Conservation (phyloP, 2,329 filamentous ascomycete species). For the Furcasterigmium furcatum region DNA sequence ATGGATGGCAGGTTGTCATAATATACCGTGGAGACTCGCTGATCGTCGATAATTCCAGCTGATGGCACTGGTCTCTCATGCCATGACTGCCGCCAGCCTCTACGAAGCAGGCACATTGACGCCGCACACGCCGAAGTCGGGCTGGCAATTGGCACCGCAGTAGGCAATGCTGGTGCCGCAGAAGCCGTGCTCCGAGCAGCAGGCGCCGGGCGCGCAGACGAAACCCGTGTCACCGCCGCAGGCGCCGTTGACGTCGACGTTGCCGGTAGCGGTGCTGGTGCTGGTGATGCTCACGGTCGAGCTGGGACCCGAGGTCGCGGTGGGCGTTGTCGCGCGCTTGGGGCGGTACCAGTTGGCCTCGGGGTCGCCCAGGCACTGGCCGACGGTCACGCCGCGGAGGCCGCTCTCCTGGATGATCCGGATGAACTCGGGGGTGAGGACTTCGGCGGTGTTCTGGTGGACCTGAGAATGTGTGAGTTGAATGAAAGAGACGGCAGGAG, state of each 20-base stretch:
- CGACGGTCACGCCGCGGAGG: slow-evolving; percentile 40
- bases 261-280: slow-evolving; percentile 11
- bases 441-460: slow-evolving; percentile 33
- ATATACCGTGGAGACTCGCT: no score
- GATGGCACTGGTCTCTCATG: no score
- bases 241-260: slow-evolving; percentile 6
- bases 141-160: slow-evolving; percentile 4
- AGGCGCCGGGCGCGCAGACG: slow-evolving; percentile 1
- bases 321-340: slow-evolving; percentile 10
- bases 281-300: slow-evolving; percentile 9
- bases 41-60: no score
- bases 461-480: slow-evolving; percentile 14
- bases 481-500: neutral
- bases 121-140: slow-evolving; percentile 4
- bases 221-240: slow-evolving; percentile 3
- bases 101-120: neutral
- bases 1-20: no score
- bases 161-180: slow-evolving; percentile 3
- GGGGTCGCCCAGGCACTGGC: slow-evolving; percentile 46
- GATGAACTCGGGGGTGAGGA: slow-evolving; percentile 32
- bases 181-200: slow-evolving; percentile 4
- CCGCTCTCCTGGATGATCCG: slow-evolving; percentile 31
- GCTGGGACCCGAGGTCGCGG: slow-evolving; percentile 9
- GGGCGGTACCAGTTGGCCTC: slow-evolving; percentile 43
- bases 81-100: neutral